phyloP scores from a whole-genome alignment of 108 stramenopile genomes.

The Chaetoceros muelleri region DNA sequence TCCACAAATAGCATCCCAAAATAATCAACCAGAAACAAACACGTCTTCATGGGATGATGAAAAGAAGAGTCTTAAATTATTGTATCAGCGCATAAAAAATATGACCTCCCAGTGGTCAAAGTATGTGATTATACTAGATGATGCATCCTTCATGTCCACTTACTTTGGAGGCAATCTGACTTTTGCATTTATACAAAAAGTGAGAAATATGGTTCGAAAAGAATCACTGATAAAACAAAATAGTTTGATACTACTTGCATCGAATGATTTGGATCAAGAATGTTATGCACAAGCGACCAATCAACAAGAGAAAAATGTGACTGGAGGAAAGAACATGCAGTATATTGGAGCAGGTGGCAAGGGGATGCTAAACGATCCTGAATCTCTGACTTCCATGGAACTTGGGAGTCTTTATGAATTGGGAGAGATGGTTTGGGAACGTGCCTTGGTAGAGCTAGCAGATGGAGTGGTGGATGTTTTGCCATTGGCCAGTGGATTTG shows the following conservation, averaged over 20 bases:
- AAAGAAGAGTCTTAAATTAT: neutral
- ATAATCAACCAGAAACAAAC: too few relatives aligned
- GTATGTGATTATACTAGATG: neutral
- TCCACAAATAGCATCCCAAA: too few relatives aligned
- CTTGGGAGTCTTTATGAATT: neutral
- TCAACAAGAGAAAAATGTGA: neutral
- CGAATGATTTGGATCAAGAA: neutral
- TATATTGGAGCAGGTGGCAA: slow-evolving; percentile 44
- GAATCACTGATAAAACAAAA: neutral
- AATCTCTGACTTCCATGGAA: neutral
- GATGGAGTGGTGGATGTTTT: slow-evolving; percentile 76
- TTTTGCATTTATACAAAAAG: neutral
- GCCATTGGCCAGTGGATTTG: slow-evolving; percentile 63
- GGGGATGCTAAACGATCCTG: neutral
- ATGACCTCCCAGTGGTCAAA: neutral
- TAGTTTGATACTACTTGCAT: neutral
- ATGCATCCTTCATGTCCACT: neutral
- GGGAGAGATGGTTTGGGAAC: slow-evolving; percentile 34
- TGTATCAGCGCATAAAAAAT: neutral
- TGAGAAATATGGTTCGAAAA: neutral
- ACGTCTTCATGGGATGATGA: too few relatives aligned
- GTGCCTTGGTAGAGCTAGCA: slow-evolving; percentile 43
- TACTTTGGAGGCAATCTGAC: neutral
- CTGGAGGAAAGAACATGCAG: slow-evolving; percentile 8
- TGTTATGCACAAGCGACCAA: neutral